Conservation (phyloP, 2,329 filamentous ascomycete species). For the Corniculantispora saksenae region DNA sequence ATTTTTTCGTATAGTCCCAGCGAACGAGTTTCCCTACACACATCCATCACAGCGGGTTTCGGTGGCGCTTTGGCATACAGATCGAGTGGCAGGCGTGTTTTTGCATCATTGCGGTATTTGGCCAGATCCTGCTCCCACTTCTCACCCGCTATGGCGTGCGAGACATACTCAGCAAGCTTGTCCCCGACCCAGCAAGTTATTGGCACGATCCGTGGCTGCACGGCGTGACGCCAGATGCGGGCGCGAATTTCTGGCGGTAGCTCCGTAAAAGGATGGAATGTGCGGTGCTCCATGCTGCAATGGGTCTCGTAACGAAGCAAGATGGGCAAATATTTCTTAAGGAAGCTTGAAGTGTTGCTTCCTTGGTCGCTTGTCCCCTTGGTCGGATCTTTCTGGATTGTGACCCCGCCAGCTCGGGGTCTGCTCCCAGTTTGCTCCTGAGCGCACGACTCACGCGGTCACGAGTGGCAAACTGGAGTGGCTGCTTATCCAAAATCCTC, state of each 20-base stretch:
- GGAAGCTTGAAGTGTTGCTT: neutral
- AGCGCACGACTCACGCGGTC: neutral
- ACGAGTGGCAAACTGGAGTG: neutral
- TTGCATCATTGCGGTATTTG: too few species aligned
- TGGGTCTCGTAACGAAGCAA: neutral
- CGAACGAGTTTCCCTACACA: neutral
- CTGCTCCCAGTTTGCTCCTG: too few species aligned
- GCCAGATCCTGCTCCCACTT: neutral
- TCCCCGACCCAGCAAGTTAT: slow-evolving; percentile 3
- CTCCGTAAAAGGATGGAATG: neutral
- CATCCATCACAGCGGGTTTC: neutral
- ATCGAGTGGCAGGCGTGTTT: neutral
- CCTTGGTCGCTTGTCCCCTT: neutral
- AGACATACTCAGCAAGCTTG: neutral
- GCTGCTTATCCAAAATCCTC: neutral
- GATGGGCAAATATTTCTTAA: neutral
- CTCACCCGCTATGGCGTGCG: neutral
- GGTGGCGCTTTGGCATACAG: neutral
- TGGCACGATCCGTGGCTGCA: neutral
- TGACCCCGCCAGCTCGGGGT: too few species aligned
- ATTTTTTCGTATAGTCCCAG: neutral
- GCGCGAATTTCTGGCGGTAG: slow-evolving; percentile 8
- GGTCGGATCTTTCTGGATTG: too few species aligned
- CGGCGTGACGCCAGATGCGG: neutral
- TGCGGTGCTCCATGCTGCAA: neutral